These are phyloP conservation scores for Rhizophagus clarus DNA, from an alignment of 192 early-diverging fungal genomes.

Conservation along the genomic window DNA sequence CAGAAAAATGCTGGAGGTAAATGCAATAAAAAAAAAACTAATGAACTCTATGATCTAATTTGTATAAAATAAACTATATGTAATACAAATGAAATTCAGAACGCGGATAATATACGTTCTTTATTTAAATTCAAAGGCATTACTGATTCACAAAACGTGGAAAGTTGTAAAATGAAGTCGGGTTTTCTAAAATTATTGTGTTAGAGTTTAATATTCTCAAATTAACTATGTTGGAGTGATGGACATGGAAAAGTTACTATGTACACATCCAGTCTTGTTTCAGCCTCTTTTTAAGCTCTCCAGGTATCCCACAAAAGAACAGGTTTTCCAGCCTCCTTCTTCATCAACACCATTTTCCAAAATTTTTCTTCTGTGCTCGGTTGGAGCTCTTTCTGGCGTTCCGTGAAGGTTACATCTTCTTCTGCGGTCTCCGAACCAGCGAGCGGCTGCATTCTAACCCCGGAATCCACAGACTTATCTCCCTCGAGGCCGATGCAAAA, in stretches of 20 bases:
- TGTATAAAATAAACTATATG: slow-evolving; percentile 11
- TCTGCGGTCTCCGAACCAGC: slow-evolving; percentile 6
- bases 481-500: slow-evolving; percentile 30
- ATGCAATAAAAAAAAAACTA: too few relatives aligned
- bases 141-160: too few relatives aligned
- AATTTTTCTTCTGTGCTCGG: slow-evolving; percentile 10
- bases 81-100: background rate
- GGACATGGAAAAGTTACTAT: slow-evolving; percentile 3
- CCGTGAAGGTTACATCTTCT: background rate
- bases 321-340: background rate
- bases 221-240: slow-evolving; percentile 6
- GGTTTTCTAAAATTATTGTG: slow-evolving; percentile 18
- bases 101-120: background rate
- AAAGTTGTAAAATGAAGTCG: slow-evolving; percentile 24
- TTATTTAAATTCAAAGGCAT: background rate
- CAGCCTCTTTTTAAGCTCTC: slow-evolving; percentile 1
- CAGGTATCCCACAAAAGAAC: slow-evolving; percentile 28
- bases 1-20: too few relatives aligned
- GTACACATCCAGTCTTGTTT: background rate
- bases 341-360: slow-evolving; percentile 3
- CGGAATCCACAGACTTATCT: background rate
- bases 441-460: background rate
- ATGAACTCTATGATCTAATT: background rate
- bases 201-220: slow-evolving; percentile 10
- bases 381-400: background rate